A percentile compares a stretch with the other conserved stretches of the same genome.
phyloP scores from a whole-genome alignment of 208 protist genomes.

The Trypanosoma congolense region DNA sequence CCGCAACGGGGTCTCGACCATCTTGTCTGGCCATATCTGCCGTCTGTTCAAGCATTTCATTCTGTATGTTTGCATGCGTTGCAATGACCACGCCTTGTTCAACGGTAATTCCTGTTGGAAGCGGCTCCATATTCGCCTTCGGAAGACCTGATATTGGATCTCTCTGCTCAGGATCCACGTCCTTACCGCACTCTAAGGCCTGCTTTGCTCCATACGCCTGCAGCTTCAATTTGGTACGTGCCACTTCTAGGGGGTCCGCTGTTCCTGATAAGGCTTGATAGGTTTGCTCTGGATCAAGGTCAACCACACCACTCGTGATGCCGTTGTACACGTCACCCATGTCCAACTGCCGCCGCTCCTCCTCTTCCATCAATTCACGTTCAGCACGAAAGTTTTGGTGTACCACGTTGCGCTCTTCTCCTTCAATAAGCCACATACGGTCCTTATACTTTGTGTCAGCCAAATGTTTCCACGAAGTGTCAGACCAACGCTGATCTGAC shows the following conservation, averaged over 20 bases:
- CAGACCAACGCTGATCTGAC: conserved; percentile 82
- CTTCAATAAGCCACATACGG: conserved; percentile 88
- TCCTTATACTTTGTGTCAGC: conserved; percentile 83
- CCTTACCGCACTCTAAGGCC: conserved; percentile 33
- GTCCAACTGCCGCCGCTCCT: conserved; percentile 74
- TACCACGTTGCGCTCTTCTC: conserved; percentile 79
- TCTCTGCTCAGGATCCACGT: conserved; percentile 24
- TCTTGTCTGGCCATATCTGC: conserved; percentile 50
- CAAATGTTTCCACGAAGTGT: conserved; percentile 87
- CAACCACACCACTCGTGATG: conserved; percentile 67
- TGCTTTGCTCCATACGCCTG: conserved; percentile 73
- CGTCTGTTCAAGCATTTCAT: conserved; percentile 76
- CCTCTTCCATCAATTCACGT: conserved; percentile 55
- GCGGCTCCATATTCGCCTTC: conserved; percentile 63
- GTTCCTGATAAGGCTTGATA: conserved; percentile 81
- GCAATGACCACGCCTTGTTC: conserved; percentile 78
- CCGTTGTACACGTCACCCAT: conserved; percentile 79
- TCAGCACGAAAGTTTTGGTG: conserved; percentile 74
- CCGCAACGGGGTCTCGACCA: conserved; percentile 51
- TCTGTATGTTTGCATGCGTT: conserved; percentile 62
- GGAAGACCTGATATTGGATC: conserved; percentile 80
- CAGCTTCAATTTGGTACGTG: conserved; percentile 85
- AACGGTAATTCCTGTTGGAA: conserved; percentile 78
- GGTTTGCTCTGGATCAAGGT: conserved; percentile 82
- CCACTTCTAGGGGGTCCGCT: conserved; percentile 77